Conservation (phyloP, 441 rosid genomes). For the Iberis amara region DNA sequence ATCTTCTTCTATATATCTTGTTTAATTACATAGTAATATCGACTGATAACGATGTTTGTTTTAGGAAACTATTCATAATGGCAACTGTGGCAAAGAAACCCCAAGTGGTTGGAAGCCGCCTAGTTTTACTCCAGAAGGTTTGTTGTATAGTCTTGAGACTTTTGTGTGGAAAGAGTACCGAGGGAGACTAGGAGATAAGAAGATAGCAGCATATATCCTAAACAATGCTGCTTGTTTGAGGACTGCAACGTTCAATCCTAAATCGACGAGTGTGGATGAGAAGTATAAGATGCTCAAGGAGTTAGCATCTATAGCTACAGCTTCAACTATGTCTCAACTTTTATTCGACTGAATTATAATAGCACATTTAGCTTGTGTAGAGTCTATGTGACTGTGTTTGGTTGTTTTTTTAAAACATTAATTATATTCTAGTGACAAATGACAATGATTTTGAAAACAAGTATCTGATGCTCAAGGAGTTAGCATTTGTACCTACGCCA, state of each 20-base stretch:
- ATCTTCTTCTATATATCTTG: background rate
- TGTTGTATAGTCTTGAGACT: slow-evolving; percentile 8
- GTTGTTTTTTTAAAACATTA: too few species aligned
- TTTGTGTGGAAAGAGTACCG: slow-evolving; percentile 7
- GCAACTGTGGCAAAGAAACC: background rate
- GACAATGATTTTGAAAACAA: too few species aligned
- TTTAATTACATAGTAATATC: background rate
- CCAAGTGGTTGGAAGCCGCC: slow-evolving; percentile 10
- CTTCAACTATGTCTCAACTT: background rate
- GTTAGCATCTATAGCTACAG: slow-evolving; percentile 14
- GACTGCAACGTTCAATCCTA: slow-evolving; percentile 8
- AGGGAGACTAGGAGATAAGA: slow-evolving; percentile 5
- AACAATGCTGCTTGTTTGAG: slow-evolving; percentile 12
- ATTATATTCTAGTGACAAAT: too few species aligned
- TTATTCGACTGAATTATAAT: background rate
- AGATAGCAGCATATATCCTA: slow-evolving; percentile 9
- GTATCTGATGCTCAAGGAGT: too few species aligned
- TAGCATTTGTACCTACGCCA: too few species aligned
- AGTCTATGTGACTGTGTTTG: too few species aligned
- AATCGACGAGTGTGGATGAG: background rate
- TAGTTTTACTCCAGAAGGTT: slow-evolving; percentile 19
- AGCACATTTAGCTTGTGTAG: too few species aligned
- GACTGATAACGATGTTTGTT: background rate
- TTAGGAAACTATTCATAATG: background rate
- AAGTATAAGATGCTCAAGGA: slow-evolving; percentile 13